Evolutionary conservation across 2,329 filamentous ascomycete genomes (phyloP), one percentile per base, ranked within the genome.

Genomic region (Botrytis hyacinthi): DNA sequence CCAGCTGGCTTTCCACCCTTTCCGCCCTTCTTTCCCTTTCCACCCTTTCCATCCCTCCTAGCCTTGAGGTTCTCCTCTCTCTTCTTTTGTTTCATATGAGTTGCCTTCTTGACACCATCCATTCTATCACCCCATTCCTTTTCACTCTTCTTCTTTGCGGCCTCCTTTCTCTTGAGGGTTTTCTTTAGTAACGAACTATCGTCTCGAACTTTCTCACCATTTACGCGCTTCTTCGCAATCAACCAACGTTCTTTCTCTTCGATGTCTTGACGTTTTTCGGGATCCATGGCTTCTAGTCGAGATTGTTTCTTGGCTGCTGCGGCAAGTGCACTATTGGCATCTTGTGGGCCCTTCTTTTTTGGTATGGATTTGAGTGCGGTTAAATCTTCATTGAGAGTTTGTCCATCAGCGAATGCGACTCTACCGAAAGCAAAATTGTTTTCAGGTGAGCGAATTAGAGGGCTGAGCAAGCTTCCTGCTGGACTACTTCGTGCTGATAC

Each of bases 171-270:
- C 87, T 98, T 98, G 77, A 98, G 86, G 0, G 95, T 93, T 86
- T 97, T 98, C 87, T 97, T 98, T 42, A 99, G 87, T 73, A 97
- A 84, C 63, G 88, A 90, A 76, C 94, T 93, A 81, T 97, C 94
- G 80, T 98, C 94, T 74, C 90, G 90, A 48, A 98, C 91, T 81
- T 93, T 93, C 80, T 97, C 95, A 67, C 96, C 96, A 81, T 97
- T 93, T 1, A 92, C 94, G 37, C 92, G 90, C 83, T 94, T 93
- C 83, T 95, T 92, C 3, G 96, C 96, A 66, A 93, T 95, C 74
- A 98, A 86, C 96, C 96, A 99, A 73, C 91, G 86, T 79, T 99
- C 95, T 85, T 98, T 98, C 83, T 98, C 93, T 75, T 94, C 90
- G 62, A 98, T 91, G 74, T 97, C 93, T 75, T 91, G 91, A 73